Evolutionary conservation across 2,329 filamentous ascomycete genomes (phyloP), one percentile per base, ranked within the genome.

Genomic region (Alternaria gaisen): DNA sequence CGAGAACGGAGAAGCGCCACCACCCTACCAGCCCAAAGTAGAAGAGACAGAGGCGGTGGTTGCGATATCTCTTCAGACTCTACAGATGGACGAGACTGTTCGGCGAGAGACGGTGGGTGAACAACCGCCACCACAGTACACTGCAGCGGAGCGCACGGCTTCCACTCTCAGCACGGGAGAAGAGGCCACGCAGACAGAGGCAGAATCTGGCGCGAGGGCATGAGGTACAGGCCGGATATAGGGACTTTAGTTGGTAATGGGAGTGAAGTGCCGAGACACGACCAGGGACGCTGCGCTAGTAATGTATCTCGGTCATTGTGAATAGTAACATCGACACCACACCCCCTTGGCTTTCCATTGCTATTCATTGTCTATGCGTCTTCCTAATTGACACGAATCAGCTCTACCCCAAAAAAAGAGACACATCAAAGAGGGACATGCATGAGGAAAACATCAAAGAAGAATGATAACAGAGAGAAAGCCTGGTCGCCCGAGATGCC

Each of bases 1-100:
- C 71, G 88, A 90, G 77, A 76, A 83, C 43, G 88, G 88, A 28
- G 87, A 90, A 73, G 86, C 88, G 10, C 88, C 88, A 51, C 88
- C 88, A 48, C 87, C 88, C 0, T 91, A 91, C 72, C 32, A 36
- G 32, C 5, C 11, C 32, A 36, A 36, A 16, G 5, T 12, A 36
- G 32, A 36, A 14, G 32, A 36, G 14, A 36, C 32, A 6, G 32
- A 36, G 32, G 32, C 12, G 0, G 12, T 3, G 11, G 32, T 7
- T 6, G 14, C 32, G 12, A 36, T 36, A 36, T 14, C 12, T 36
- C 11, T 14, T 36, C 32, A 16, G 12, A 1, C 32, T 14, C 32
- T 36, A 12, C 12, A 36, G 32, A 36, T 5, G 11, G 32, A 36
- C 12, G 2, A 12, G 6, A 36, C 32, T 14, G 12, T 14, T 12